Evolutionary conservation across 1,139 yeast species (phyloP).

Genomic region (Candida labiduridarum): DNA sequence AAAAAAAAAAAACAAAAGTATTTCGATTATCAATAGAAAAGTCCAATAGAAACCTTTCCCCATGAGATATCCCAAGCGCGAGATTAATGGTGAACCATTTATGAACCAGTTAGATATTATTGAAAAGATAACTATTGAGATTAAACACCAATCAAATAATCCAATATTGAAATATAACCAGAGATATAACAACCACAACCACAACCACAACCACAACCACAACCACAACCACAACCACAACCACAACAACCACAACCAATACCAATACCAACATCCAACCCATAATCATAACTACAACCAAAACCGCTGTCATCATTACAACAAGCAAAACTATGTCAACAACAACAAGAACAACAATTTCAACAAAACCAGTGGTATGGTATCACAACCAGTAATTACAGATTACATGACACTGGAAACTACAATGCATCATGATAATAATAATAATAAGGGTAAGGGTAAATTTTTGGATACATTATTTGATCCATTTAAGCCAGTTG

Average conservation of each 20-base stretch:
- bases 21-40: not conserved
- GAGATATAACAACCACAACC: not conserved
- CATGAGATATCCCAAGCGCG: conserved; percentile 25
- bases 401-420: not conserved
- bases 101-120: conserved; percentile 35
- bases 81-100: conserved; percentile 32
- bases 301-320: not conserved
- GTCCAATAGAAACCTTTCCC: not conserved
- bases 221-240: not conserved
- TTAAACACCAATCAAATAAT: conserved; percentile 31
- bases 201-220: not conserved
- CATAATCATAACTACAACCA: not conserved
- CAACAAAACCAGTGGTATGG: not conserved
- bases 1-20: too few species aligned
- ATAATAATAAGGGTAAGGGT: too few species aligned
- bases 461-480: conserved; percentile 11
- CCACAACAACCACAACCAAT: not conserved
- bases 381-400: not conserved
- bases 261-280: too few species aligned
- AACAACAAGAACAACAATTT: conserved; percentile 6
- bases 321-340: not conserved
- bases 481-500: conserved; percentile 27
- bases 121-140: conserved; percentile 33
- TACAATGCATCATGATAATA: not conserved
- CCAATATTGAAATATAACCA: conserved; percentile 13